phyloP scores from a whole-genome alignment of 129 eudicot genomes.

The Deinandra increscens region DNA sequence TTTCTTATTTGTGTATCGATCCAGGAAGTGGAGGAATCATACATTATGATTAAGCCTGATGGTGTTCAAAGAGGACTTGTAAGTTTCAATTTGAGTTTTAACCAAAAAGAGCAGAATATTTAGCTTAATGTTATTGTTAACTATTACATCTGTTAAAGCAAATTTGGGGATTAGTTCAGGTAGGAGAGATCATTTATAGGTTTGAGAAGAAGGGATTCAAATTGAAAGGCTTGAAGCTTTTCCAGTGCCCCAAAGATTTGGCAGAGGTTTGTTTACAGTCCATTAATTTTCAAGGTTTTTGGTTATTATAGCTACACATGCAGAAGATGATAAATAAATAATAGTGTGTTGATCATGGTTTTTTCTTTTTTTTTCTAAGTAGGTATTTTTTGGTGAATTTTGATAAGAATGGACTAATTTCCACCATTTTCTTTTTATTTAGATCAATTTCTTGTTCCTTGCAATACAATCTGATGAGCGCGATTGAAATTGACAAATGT shows the following conservation, averaged over 20 bases:
- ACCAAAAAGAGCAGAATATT: too few relatives aligned
- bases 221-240: constrained; percentile 85
- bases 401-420: neutral
- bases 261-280: constrained; percentile 57
- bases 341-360: neutral
- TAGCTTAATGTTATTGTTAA: neutral
- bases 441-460: neutral
- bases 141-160: neutral
- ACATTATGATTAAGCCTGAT: constrained; percentile 97
- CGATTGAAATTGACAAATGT: constrained; percentile 5
- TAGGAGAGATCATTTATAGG: constrained; percentile 91
- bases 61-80: constrained; percentile 98
- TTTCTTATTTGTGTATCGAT: neutral
- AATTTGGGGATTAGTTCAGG: constrained; percentile 35
- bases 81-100: constrained; percentile 28
- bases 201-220: constrained; percentile 98
- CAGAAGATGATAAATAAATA: neutral
- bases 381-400: neutral
- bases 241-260: constrained; percentile 73
- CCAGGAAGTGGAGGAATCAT: constrained; percentile 77
- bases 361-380: neutral
- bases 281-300: neutral
- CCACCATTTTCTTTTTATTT: neutral
- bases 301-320: neutral
- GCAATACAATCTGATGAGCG: neutral